Evolutionary conservation across 1,284 basidiomycete genomes (phyloP), one percentile per base, ranked within the genome.

Genomic region (Malassezia yamatoensis): DNA sequence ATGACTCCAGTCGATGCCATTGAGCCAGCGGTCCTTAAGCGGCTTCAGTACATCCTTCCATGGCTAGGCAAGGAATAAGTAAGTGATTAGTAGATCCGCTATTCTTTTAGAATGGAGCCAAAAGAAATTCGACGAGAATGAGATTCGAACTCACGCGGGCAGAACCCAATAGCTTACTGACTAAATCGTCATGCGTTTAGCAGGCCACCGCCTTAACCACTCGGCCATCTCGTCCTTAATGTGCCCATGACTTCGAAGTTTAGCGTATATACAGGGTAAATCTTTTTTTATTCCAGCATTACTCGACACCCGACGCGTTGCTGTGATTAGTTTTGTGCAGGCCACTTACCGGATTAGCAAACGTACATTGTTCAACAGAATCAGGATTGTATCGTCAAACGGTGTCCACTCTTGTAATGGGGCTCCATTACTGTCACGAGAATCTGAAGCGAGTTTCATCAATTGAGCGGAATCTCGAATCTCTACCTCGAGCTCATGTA

Each of bases 41-140:
- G 86, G 76, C 78, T 93, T 49, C 79, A 82, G 12, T 94, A 80
- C 76, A 80, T 96, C 65, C 79, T 94, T 15, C 66, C 66, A n/a
- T 72, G 69, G 69, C 68, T 63, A 32, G 62, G 61, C 16, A 42
- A 58, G 40, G 55, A 63, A 20, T 9, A 32, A 21, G 20, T 16
- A 41, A 41, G 39, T 29, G 7, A 4, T 29, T 29, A 3, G 24
- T 29, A 29, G 7, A 29, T 39, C 38, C 15, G 29, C 41, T 21
- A 42, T n/a, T 39, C 38, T 39, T 20, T 8, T 13, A 21, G 32
- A 15, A 43, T 43, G 4, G 39, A 48, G 39, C 35, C 38, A 33
- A 47, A 55, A 54, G 47, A 54, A 52, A 36, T 63, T 62, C 67
- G 68, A 70, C 67, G 64, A 69, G 64, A 71, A 66, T 71, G 68